Evolutionary conservation across 805 yeast species (phyloP).

Genomic region (Ogataea ganodermae): DNA sequence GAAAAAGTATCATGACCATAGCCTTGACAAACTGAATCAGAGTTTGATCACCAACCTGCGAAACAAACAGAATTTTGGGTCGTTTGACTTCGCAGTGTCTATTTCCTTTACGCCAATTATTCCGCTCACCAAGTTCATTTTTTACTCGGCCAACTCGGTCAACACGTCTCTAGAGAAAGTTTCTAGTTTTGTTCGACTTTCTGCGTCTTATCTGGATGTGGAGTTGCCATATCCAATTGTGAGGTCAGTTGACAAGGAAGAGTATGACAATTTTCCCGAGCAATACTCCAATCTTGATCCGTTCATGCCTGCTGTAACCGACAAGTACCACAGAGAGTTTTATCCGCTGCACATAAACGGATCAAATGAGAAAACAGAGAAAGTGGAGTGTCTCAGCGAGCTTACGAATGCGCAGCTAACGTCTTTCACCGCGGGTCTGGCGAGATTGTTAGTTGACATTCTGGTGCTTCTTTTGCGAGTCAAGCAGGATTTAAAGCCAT

Average conservation of each 20-base stretch:
- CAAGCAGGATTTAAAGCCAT: slow-evolving; percentile 1
- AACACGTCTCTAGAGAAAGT: slow-evolving; percentile 26
- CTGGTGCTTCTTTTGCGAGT: slow-evolving; percentile 12
- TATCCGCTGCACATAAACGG: slow-evolving; percentile 11
- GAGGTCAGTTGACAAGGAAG: slow-evolving; percentile 1
- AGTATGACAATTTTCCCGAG: not conserved
- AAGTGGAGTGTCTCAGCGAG: slow-evolving; percentile 18
- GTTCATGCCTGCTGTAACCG: slow-evolving; percentile 13
- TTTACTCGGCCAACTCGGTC: slow-evolving; percentile 25
- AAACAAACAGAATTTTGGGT: slow-evolving; percentile 2
- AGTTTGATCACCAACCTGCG: slow-evolving; percentile 14
- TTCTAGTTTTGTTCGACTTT: slow-evolving; percentile 17
- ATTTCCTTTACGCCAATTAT: slow-evolving; percentile 32
- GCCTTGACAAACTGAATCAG: slow-evolving; percentile 16
- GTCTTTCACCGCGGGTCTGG: slow-evolving; percentile 20
- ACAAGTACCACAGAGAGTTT: slow-evolving; percentile 5
- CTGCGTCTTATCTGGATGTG: slow-evolving; percentile 21
- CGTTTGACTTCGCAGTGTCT: slow-evolving; percentile 11
- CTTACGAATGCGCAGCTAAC: slow-evolving; percentile 21
- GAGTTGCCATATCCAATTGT: slow-evolving; percentile 27
- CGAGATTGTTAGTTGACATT: slow-evolving; percentile 25
- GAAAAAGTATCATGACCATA: slow-evolving; percentile 8
- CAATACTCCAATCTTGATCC: slow-evolving; percentile 5
- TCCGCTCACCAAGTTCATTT: slow-evolving; percentile 21
- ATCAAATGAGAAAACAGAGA: slow-evolving; percentile 9